Conservation (phyloP, 805 yeast genomes). For the Kuraishia capsulata region DNA sequence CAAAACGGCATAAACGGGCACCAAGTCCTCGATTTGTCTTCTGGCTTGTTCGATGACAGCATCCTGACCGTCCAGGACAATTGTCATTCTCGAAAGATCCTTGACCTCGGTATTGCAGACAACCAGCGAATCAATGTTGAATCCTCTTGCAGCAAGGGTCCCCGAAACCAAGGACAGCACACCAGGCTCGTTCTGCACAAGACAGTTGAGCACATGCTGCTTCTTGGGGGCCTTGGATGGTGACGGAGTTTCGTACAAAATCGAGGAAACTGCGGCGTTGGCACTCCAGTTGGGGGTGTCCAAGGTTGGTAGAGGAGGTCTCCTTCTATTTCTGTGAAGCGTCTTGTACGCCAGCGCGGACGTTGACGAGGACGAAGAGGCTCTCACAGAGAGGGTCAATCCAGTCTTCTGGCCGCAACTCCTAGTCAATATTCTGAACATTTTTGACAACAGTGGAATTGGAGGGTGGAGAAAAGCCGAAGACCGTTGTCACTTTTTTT, state of each 20-base stretch:
- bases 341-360: slow-evolving; percentile 93
- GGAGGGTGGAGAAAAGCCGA: neutral
- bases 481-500: neutral
- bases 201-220: slow-evolving; percentile 89
- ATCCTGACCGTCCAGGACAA: slow-evolving; percentile 88
- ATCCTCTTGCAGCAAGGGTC: slow-evolving; percentile 95
- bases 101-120: slow-evolving; percentile 95
- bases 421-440: neutral
- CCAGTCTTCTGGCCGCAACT: neutral
- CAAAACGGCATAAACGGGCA: slow-evolving; percentile 95
- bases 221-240: slow-evolving; percentile 54
- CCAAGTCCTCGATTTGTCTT: slow-evolving; percentile 95
- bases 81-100: slow-evolving; percentile 94
- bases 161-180: slow-evolving; percentile 90
- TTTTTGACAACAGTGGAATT: neutral
- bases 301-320: slow-evolving; percentile 88
- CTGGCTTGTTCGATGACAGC: slow-evolving; percentile 97
- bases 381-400: neutral
- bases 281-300: slow-evolving; percentile 95
- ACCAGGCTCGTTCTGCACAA: slow-evolving; percentile 98
- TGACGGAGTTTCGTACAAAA: slow-evolving; percentile 82
- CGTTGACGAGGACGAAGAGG: slow-evolving; percentile 54
- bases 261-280: slow-evolving; percentile 93
- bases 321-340: slow-evolving; percentile 73
- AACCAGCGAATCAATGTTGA: slow-evolving; percentile 94